Base-by-base conservation (phyloP, 306 rosid genomes). In the Quercus glauca region DNA sequence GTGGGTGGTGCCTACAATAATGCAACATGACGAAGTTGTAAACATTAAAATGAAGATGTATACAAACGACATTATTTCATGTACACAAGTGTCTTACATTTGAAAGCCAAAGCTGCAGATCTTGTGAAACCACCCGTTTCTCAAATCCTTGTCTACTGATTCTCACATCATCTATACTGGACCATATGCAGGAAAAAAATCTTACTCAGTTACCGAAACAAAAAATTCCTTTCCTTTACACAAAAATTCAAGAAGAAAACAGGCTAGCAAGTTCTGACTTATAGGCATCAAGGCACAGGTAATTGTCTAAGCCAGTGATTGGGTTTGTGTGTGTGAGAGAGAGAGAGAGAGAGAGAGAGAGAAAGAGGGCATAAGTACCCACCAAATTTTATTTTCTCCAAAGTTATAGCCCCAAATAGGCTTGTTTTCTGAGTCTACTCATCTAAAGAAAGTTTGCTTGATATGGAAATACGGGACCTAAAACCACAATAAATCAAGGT, bases 71-170 rank as follows among this genome's bases (percentile, higher is more conserved):
- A 17, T 63, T 13, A 41, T 74, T 26, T 73, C 71, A 53, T 67
- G 17, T 19, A 55, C 43, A 60, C 17, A 25, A 69, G 49, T 74
- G 79, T 69, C 97, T 92, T 76, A 94, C 97, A 77, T 94, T 94
- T 43, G 98, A 94, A 63, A 94, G 98, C 98, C 92, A 89, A 69
- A 89, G 88, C 65, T 89, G 92, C 57, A 89, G 90, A 80, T 94
- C 98, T 85, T 90, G 98, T 43, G 98, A 94, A 81, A 94, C 98
- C 78, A 94, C 98, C 79, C 97, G 89, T 86, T 85, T 94, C 84
- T 94, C 98, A 71, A 94, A 92, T 60, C 98, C 98, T 86, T 94
- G 97, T 60, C 97, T 89, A 73, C 83, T 91, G 82, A 94, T 83
- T 87, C 86, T 77, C 73, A 90, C 91, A 52, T 90, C 89, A 60